Evolutionary conservation across 192 early-diverging fungal genomes (phyloP).

Genomic region (Podila horticola): DNA sequence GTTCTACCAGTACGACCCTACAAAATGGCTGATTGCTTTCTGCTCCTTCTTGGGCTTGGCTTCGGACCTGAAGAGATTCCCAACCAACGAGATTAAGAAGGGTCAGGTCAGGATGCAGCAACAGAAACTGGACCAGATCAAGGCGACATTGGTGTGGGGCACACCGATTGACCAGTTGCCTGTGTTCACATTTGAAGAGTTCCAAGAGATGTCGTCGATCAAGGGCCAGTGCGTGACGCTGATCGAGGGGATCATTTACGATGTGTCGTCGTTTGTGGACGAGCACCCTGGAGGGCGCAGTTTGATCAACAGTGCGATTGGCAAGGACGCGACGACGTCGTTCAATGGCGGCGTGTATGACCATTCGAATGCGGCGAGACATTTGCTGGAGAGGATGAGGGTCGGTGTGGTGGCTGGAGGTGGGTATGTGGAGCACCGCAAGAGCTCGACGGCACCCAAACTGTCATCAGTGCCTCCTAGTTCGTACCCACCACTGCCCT

Average conservation of each 20-base stretch:
- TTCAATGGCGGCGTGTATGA: conserved; percentile 94
- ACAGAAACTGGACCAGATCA: conserved; percentile 73
- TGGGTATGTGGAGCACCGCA: conserved; percentile 44
- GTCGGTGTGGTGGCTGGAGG: conserved; percentile 64
- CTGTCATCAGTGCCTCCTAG: conserved; percentile 12
- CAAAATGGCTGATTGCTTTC: conserved; percentile 83
- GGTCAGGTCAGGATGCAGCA: conserved; percentile 82
- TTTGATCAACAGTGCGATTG: conserved; percentile 76
- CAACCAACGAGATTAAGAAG: conserved; percentile 83
- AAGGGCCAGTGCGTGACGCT: conserved; percentile 78
- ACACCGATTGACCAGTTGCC: conserved; percentile 75
- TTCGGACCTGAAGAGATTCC: conserved; percentile 79
- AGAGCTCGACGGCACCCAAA: conserved; percentile 9
- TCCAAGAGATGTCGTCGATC: conserved; percentile 68
- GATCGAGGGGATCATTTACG: conserved; percentile 85
- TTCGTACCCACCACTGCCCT: conserved; percentile 15
- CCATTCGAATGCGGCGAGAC: conserved; percentile 90
- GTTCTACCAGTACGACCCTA: conserved; percentile 84
- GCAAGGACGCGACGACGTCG: conserved; percentile 85
- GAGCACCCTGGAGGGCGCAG: conserved; percentile 90
- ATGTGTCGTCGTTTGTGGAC: conserved; percentile 83
- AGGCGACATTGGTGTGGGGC: conserved; percentile 78
- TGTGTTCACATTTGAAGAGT: conserved; percentile 70
- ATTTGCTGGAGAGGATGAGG: conserved; percentile 81
- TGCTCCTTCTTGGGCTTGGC: conserved; percentile 70